phyloP scores from a whole-genome alignment of 2,329 filamentous ascomycete genomes.

The Aspergillus sojae region DNA sequence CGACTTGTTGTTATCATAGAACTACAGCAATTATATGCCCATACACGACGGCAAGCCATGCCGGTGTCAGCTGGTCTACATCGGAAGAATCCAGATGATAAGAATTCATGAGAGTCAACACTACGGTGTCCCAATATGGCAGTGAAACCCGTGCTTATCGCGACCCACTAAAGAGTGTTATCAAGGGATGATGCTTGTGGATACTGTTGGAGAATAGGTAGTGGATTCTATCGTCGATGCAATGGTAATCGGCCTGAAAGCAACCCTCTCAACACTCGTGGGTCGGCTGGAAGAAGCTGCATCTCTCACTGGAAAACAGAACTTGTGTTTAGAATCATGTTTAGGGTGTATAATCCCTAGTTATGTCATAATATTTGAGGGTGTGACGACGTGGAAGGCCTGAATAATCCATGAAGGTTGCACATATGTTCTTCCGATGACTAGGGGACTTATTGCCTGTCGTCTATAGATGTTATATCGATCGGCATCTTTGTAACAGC shows the following conservation, averaged over 20 bases:
- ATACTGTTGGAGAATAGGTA: background rate
- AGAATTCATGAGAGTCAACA: background rate
- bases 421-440: no score
- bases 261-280: no score
- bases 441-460: no score
- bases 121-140: background rate
- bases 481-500: background rate
- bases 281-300: no score
- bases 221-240: no score
- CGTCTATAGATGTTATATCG: background rate
- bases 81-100: background rate
- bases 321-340: no score
- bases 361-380: background rate
- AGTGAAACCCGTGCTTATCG: background rate
- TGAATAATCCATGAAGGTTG: background rate
- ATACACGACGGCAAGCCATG: background rate
- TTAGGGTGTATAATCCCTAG: background rate
- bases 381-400: background rate
- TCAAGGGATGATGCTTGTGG: background rate
- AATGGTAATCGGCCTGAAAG: background rate
- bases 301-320: no score
- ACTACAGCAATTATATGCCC: background rate
- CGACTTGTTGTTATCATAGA: background rate
- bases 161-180: background rate
- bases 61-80: background rate